Evolutionary conservation across 2,329 filamentous ascomycete species (phyloP), one percentile per base, ranked within the genome.

Genomic region (Aotearoamyces nothofagi): DNA sequence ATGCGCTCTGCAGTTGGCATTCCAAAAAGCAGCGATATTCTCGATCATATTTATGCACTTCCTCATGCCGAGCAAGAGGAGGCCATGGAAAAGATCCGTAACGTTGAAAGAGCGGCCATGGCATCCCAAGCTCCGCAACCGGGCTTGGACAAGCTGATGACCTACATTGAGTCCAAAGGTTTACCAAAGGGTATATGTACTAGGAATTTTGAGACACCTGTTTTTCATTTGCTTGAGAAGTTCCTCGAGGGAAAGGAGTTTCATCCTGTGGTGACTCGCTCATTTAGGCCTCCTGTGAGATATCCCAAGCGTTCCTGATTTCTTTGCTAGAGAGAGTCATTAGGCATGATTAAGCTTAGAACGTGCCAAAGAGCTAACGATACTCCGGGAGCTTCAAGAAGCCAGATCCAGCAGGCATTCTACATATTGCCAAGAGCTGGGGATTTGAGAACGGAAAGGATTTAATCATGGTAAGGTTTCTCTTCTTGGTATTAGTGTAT

Each of bases 171-270:
- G 45, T 46, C 54, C 5, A 64, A 66, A 15, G 52, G 56, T 5
- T 51, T 94, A 17, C 70, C 60, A 41, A 90, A 92, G 53, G 87
- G 70, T 10, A 84, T 96, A 38, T 94, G 86, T 56, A 96, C 90
- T 3, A 69, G 90, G 46, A 96, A 98, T 58, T 96, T 94, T 46
- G 81, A 87, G 43, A 58, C 68, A 5, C 82, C 82, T 5, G 81
- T 90, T 2, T 56, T 63, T 26, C 76, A 86, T 51, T 63, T 92
- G 3, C 63, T 94, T 3, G 56, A 57, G 29, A 90, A 74, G 27
- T 90, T 90, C 51, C 62, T 94, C 6, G 60, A 67, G 1, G 61
- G 57, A 2, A 68, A 73, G 33, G 54, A 63, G 22, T 92, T 94
- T 50, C 51, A 64, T 12, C 87, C 86, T 5, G 73, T 94, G 40